A percentile compares a stretch with the other conserved stretches of the same genome.
Conservation (phyloP, 2,329 filamentous ascomycete genomes). For the Acrocalymma vagum region DNA sequence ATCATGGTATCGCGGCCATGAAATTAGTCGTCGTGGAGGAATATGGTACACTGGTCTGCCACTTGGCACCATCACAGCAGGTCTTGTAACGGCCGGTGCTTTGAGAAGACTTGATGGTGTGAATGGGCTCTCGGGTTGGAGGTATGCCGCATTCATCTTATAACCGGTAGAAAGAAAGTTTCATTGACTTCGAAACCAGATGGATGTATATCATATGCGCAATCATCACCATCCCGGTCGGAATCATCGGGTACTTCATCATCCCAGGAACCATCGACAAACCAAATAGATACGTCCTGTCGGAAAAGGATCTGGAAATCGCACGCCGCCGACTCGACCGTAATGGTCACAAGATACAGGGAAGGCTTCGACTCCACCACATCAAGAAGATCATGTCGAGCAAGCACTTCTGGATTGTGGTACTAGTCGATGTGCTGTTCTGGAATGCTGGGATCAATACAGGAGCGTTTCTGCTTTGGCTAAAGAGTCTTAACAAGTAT, state of each 20-base stretch:
- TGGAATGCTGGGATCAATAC: slow-evolving; percentile 59
- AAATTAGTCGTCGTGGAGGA: slow-evolving; percentile 54
- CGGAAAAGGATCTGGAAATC: slow-evolving; percentile 54
- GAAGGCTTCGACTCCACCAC: slow-evolving; percentile 10
- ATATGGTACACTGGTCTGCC: slow-evolving; percentile 61
- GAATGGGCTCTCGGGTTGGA: no score
- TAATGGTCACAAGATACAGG: slow-evolving; percentile 43
- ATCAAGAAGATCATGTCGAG: slow-evolving; percentile 26
- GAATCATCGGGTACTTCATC: slow-evolving; percentile 58
- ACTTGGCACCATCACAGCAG: slow-evolving; percentile 60
- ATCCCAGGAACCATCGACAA: slow-evolving; percentile 59
- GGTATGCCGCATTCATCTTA: slow-evolving; percentile 1
- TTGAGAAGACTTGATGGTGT: slow-evolving; percentile 64
- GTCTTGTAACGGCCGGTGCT: slow-evolving; percentile 49
- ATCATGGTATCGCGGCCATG: slow-evolving; percentile 56
- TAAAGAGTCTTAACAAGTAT: slow-evolving; percentile 61
- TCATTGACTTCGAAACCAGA: slow-evolving; percentile 2
- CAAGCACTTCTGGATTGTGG: slow-evolving; percentile 60
- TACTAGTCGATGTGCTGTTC: slow-evolving; percentile 62
- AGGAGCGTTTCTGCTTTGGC: slow-evolving; percentile 63
- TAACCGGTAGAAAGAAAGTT: neutral
- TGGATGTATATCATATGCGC: slow-evolving; percentile 38
- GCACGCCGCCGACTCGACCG: slow-evolving; percentile 55
- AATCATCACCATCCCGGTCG: slow-evolving; percentile 64
- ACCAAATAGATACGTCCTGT: slow-evolving; percentile 57